Conservation (phyloP, 1,284 basidiomycete genomes). For the Tilletia indica region DNA sequence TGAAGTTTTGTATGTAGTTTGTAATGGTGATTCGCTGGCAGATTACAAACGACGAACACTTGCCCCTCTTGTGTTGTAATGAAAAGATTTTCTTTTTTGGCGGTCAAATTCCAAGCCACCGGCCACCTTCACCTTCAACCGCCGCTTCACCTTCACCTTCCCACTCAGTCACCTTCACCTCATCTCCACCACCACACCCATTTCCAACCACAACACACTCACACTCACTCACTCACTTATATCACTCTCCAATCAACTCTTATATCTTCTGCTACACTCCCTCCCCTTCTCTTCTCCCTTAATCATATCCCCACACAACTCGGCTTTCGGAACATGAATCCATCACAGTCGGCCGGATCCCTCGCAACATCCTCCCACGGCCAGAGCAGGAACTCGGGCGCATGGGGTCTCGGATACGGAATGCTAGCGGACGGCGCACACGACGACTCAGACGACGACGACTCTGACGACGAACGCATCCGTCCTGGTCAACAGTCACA, state of each 20-base stretch:
- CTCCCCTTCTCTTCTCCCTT: not conserved
- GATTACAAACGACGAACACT: too few species aligned
- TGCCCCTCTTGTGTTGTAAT: too few species aligned
- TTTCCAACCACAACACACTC: too few species aligned
- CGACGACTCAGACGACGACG: constrained; percentile 21
- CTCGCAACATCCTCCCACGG: constrained; percentile 5
- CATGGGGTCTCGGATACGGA: constrained; percentile 38
- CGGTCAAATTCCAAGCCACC: too few species aligned
- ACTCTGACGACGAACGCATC: constrained; percentile 36
- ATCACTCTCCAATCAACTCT: too few species aligned
- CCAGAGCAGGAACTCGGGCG: constrained; percentile 29
- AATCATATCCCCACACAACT: not conserved
- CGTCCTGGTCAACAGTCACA: constrained; percentile 7
- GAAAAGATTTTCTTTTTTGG: too few species aligned
- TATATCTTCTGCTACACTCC: too few species aligned
- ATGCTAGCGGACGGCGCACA: constrained; percentile 38
- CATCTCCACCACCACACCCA: too few species aligned
- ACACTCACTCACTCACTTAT: too few species aligned
- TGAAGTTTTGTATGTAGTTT: too few species aligned
- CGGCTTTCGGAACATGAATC: not conserved
- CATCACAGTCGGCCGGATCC: not conserved
- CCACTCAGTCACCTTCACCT: not conserved
- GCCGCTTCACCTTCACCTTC: not conserved
- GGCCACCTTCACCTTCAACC: too few species aligned
- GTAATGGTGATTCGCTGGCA: too few species aligned